phyloP scores from a whole-genome alignment of 2,329 filamentous ascomycete species.

The Epichloe elymi region DNA sequence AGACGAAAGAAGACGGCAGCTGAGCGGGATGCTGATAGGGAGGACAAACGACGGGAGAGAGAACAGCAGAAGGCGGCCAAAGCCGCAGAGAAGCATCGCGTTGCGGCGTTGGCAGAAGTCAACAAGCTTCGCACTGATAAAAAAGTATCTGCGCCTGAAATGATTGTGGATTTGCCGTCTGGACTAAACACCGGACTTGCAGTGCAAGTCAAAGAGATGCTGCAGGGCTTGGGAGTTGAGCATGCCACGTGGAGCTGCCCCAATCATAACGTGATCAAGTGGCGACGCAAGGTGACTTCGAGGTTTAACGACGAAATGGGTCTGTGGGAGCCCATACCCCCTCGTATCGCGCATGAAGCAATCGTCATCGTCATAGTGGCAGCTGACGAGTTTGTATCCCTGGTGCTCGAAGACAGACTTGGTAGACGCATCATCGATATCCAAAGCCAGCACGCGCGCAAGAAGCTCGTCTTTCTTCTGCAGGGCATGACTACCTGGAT shows the following conservation, averaged over 20 bases:
- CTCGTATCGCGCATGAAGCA: constrained; percentile 39
- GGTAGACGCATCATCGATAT: constrained; percentile 45
- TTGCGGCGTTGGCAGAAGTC: constrained; percentile 54
- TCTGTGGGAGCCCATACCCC: constrained; percentile 50
- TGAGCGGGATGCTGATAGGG: constrained; percentile 30
- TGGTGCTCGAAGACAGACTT: constrained; percentile 40
- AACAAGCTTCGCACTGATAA: constrained; percentile 65
- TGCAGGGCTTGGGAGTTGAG: constrained; percentile 36
- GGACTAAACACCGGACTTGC: constrained; percentile 35
- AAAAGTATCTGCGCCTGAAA: constrained; percentile 56
- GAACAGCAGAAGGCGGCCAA: constrained; percentile 49
- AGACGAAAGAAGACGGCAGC: constrained; percentile 22
- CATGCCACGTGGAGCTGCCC: constrained; percentile 31
- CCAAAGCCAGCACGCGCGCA: constrained; percentile 36
- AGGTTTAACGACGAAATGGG: constrained; percentile 46
- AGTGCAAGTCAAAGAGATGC: constrained; percentile 34
- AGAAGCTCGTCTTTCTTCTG: constrained; percentile 55
- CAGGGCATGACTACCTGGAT: constrained; percentile 56
- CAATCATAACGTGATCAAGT: constrained; percentile 44
- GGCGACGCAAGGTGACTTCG: constrained; percentile 55
- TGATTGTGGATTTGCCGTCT: constrained; percentile 59
- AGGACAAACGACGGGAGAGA: constrained; percentile 41
- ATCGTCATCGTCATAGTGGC: constrained; percentile 49
- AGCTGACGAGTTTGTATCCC: constrained; percentile 52
- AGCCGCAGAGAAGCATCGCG: constrained; percentile 47